A percentile compares a stretch with the other conserved stretches of the same genome.
These are phyloP conservation scores for Toxicodendron radicans DNA, from an alignment of 345 rosid genomes.

Conservation along the genomic window DNA sequence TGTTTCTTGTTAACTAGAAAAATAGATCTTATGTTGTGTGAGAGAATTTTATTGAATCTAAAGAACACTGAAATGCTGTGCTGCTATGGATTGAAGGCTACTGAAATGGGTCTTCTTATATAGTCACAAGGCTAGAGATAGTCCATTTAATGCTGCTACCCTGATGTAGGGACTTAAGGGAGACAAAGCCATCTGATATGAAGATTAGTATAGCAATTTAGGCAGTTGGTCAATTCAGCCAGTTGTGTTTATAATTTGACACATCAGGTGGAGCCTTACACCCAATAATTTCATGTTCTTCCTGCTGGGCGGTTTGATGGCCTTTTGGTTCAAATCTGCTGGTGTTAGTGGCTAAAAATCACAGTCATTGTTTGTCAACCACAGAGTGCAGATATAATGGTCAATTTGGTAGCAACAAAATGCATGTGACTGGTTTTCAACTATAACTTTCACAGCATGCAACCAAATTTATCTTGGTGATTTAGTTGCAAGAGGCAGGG, in stretches of 20 bases:
- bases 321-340: background rate
- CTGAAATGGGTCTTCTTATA: background rate
- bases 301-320: background rate
- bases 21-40: background rate
- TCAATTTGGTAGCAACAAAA: too few species aligned
- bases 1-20: background rate
- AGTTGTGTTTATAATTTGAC: background rate
- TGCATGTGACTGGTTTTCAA: too few species aligned
- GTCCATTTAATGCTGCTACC: background rate
- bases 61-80: background rate
- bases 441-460: too few species aligned
- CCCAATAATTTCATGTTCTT: background rate
- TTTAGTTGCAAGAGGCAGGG: background rate
- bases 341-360: background rate
- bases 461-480: background rate
- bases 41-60: background rate
- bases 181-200: background rate
- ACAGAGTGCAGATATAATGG: background rate
- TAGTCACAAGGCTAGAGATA: background rate
- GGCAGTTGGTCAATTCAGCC: background rate
- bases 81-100: background rate
- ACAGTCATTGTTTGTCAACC: background rate
- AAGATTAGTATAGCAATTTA: background rate
- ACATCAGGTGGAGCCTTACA: background rate
- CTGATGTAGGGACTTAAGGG: background rate